Base-by-base conservation (phyloP, 768 basidiomycete species). In the Tubosaeta sp. region DNA sequence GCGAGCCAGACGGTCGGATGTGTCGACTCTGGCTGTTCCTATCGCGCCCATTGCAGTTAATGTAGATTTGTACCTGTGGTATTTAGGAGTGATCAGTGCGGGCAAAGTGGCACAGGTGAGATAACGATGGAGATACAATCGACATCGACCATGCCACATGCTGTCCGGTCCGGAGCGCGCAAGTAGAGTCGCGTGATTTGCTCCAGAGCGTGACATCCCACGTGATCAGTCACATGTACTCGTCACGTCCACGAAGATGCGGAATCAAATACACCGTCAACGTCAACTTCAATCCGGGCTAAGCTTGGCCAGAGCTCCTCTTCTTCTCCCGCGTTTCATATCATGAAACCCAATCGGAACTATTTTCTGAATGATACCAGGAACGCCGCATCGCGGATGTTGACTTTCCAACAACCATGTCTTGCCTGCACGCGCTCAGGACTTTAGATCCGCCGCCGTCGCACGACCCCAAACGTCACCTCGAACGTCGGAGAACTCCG, bases 1-100 rank as follows among this genome's bases (percentile, higher is more conserved):
- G 44, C 69, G 74, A 19, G 74, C 72, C 6, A 95, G 75, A 48
- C 87, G 76, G 46, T 79, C 70, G 4, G 82, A 74, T 5, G 90
- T 91, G 66, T 85, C 61, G 26, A 90, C 80, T 3, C 72, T 81
- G 42, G 64, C 69, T 45, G 70, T 67, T 42, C 58, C 66, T 39
- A 60, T 53, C 6, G 60, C 69, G 17, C 70, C 75, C 76, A 79
- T 78, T 3, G 60, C 56, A 22, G 64, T 35, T 33, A 53, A 47
- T 12, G 58, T 60, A 13, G 59, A 58, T 54, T 50, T 59, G 4
- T 13, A 22, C 8, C 11, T 37, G 50, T 37, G 34, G 42, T 50
- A 6, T 22, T 49, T 55, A 6, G 37, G 52, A 32, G 25, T 25
- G 37, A 33, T 32, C 1, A 9, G 33, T 29, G 54, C 6, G 17